These are phyloP conservation scores for Candida boleticola DNA, from an alignment of 805 yeast species.

Conservation along the genomic window DNA sequence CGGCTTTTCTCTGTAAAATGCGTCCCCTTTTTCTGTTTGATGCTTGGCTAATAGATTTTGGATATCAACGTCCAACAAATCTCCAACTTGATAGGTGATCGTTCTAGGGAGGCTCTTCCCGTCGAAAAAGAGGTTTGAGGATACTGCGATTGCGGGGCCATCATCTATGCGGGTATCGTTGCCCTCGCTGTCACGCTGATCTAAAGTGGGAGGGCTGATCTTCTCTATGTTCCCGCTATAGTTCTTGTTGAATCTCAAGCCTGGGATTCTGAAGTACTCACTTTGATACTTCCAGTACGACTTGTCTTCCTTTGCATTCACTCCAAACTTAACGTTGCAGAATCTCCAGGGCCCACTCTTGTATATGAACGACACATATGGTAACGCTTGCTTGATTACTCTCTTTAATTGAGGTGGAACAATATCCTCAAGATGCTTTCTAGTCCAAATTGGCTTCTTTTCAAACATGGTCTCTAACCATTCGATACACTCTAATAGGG, in stretches of 20 bases:
- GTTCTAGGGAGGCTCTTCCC: conserved; percentile 70
- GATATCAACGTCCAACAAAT: conserved; percentile 67
- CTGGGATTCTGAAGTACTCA: conserved; percentile 69
- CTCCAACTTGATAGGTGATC: conserved; percentile 76
- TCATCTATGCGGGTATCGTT: conserved; percentile 11
- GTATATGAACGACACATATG: conserved; percentile 78
- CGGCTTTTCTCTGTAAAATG: conserved; percentile 28
- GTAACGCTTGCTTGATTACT: conserved; percentile 71
- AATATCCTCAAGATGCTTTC: conserved; percentile 64
- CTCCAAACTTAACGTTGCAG: conserved; percentile 73
- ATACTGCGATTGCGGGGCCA: conserved; percentile 18
- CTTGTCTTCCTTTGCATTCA: conserved; percentile 64
- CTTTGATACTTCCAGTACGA: conserved; percentile 70
- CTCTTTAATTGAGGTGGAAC: conserved; percentile 45
- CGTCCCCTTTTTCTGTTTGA: conserved; percentile 27
- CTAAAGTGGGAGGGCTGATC: conserved; percentile 25
- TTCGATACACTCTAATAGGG: conserved; percentile 42
- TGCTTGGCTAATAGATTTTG: conserved; percentile 36
- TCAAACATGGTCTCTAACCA: conserved; percentile 52
- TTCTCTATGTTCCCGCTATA: conserved; percentile 9
- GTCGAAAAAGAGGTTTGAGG: conserved; percentile 56
- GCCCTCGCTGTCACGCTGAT: conserved; percentile 6
- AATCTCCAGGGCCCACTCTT: conserved; percentile 96
- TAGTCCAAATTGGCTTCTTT: conserved; percentile 79
- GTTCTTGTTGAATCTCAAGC: conserved; percentile 18